These are phyloP conservation scores for Colletotrichum musae DNA, from an alignment of 2,329 filamentous ascomycete genomes.

Conservation along the genomic window DNA sequence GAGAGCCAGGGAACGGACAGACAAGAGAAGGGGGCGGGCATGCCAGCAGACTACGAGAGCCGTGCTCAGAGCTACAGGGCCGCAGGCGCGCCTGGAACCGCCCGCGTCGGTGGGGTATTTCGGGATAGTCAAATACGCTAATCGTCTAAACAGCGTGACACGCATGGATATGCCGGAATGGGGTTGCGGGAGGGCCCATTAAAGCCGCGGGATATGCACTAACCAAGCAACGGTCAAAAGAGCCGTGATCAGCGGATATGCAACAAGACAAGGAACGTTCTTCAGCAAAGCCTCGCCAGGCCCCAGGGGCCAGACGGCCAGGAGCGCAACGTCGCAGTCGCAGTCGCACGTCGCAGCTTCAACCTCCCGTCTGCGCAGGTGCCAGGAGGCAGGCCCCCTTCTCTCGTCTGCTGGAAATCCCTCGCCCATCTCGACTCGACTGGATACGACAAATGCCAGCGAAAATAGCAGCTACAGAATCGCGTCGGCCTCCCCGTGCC, in stretches of 20 bases:
- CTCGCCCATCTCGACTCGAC: neutral
- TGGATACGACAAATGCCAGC: constrained; percentile 17
- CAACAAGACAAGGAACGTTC: constrained; percentile 35
- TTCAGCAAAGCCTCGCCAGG: constrained; percentile 28
- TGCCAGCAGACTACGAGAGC: constrained; percentile 3
- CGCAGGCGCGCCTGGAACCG: constrained; percentile 9
- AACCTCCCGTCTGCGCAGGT: too few species aligned
- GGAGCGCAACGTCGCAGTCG: too few species aligned
- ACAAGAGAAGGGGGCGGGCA: constrained; percentile 33
- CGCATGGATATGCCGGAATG: constrained; percentile 37
- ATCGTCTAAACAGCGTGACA: neutral
- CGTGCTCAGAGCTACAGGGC: constrained; percentile 20
- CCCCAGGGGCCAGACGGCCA: constrained; percentile 32
- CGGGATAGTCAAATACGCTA: constrained; percentile 9
- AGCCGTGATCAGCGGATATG: constrained; percentile 34
- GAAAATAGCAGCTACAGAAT: constrained; percentile 30
- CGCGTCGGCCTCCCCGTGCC: constrained; percentile 16
- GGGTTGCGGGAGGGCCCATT: constrained; percentile 28
- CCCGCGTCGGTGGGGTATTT: neutral
- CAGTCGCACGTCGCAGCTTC: neutral
- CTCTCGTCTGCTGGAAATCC: neutral
- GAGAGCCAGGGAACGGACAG: constrained; percentile 19
- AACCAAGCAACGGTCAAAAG: neutral
- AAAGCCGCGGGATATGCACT: constrained; percentile 26
- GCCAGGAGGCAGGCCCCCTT: neutral